Base-by-base conservation (phyloP, 208 protist genomes). In the Acanthamoeba royreba region DNA sequence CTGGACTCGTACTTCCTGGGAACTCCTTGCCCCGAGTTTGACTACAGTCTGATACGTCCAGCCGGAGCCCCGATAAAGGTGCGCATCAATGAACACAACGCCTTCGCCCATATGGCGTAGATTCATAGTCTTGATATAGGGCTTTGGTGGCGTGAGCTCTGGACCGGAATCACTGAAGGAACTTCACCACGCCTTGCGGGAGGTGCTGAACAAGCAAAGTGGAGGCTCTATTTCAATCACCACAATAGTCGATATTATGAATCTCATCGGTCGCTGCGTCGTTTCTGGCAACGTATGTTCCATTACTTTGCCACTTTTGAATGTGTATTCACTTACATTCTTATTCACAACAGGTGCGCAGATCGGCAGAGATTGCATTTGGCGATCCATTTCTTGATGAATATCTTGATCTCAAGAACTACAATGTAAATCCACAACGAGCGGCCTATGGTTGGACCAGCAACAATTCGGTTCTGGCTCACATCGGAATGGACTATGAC, bases 211-310 rank as follows among this genome's bases (percentile, higher is more conserved):
- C 11, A 69, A 88, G 47, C 40, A 58, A 25, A 46, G 58, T 7
- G 97, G 96, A 19, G 61, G 96, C 42, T 33, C 87, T 9, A 63
- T 98, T n/a, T 93, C 95, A 1, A 46, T 95, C 13, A 98, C 96
- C 11, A 83, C 35, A 0, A 98, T 98, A 31, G 96, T 98, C 0
- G 97, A 98, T 86, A 74, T 98, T n/a, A 98, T 98, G 97, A 98
- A 98, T 85, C 33, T 97, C 5, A 98, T 98, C 83, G 97, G 97
- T 33, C 92, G 92, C 38, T 98, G 97, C 94, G 97, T 98, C 4
- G 96, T 98, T 7, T 91, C 97, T 4, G 97, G 97, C n/a, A 98
- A 98, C 63, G 95, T 93, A 92, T 35, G 40, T 40, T 74, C 13
- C 1, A 5, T 72, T 0, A 22, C 47, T 85, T 38, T 85, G 11